A percentile compares a stretch with the other conserved stretches of the same genome.
Evolutionary conservation across 768 basidiomycete species (phyloP).

Genomic region (Tylopilus cervinicoccineus): DNA sequence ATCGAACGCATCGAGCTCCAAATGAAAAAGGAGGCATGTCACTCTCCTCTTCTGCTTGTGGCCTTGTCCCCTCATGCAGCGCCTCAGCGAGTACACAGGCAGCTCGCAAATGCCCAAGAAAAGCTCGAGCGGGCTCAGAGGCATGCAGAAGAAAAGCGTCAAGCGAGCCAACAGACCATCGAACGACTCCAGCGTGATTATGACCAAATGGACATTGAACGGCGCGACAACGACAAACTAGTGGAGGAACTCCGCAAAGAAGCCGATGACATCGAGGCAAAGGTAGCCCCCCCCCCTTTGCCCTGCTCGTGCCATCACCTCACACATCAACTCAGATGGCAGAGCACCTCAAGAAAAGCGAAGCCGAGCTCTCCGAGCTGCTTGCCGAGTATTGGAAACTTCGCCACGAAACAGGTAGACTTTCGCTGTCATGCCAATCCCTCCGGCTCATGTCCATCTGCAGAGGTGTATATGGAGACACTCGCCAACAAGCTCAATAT

Average conservation of each 20-base stretch:
- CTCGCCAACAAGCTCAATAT: constrained; percentile 77
- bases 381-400: constrained; percentile 82
- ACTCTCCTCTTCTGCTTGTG: not conserved
- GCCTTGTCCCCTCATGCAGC: not conserved
- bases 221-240: constrained; percentile 74
- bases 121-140: constrained; percentile 77
- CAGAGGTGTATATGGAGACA: constrained; percentile 86
- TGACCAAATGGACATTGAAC: constrained; percentile 70
- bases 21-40: constrained; percentile 61
- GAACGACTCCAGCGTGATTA: constrained; percentile 76
- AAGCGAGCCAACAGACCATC: constrained; percentile 68
- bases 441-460: constrained; percentile 3
- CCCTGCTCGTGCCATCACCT: not conserved
- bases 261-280: constrained; percentile 61
- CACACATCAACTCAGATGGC: constrained; percentile 50
- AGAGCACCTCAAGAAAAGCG: constrained; percentile 70
- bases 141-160: constrained; percentile 76
- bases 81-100: constrained; percentile 71
- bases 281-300: constrained; percentile 37
- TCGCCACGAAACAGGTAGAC: constrained; percentile 67
- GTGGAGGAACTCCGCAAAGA: constrained; percentile 73
- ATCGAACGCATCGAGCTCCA: constrained; percentile 71
- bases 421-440: not conserved
- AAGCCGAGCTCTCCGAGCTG: constrained; percentile 76
- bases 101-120: constrained; percentile 75